Evolutionary conservation across 345 rosid species (phyloP).

Genomic region (Alliaria petiolata): DNA sequence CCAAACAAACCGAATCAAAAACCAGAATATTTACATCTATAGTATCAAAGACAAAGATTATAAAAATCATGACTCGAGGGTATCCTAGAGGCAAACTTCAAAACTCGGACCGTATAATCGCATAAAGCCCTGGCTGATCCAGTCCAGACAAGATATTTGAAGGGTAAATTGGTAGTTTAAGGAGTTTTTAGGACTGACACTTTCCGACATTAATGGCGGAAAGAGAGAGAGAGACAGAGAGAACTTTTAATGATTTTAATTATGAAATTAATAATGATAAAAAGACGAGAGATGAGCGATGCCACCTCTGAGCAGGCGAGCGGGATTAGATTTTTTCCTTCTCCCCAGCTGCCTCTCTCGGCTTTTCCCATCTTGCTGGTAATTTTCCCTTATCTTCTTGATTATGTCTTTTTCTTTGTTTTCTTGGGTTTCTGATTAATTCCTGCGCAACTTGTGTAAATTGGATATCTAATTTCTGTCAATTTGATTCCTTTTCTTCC

Average conservation of each 20-base stretch:
- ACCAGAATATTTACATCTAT: no score
- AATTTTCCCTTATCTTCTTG: not conserved
- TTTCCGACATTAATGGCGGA: conserved; percentile 42
- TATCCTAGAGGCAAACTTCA: no score
- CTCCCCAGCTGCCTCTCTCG: conserved; percentile 12
- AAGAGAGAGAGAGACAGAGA: conserved; percentile 23
- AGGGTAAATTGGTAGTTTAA: not conserved
- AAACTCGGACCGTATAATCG: no score
- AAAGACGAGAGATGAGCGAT: conserved; percentile 23
- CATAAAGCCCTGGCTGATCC: not conserved
- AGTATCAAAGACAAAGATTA: no score
- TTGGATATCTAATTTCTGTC: not conserved
- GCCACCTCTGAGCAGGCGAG: conserved; percentile 24
- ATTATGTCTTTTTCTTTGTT: no score
- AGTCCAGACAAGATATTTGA: no score
- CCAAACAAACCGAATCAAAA: no score
- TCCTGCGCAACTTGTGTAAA: not conserved
- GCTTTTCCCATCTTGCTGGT: conserved; percentile 17
- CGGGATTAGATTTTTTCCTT: conserved; percentile 22
- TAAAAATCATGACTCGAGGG: no score
- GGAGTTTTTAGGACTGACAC: conserved; percentile 22
- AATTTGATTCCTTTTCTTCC: conserved; percentile 1
- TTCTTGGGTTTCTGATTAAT: not conserved
- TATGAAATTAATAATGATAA: conserved; percentile 20
- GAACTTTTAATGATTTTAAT: not conserved